Evolutionary conservation across 2,329 filamentous ascomycete genomes (phyloP), one percentile per base, ranked within the genome.

Genomic region (Aspergillus latus): DNA sequence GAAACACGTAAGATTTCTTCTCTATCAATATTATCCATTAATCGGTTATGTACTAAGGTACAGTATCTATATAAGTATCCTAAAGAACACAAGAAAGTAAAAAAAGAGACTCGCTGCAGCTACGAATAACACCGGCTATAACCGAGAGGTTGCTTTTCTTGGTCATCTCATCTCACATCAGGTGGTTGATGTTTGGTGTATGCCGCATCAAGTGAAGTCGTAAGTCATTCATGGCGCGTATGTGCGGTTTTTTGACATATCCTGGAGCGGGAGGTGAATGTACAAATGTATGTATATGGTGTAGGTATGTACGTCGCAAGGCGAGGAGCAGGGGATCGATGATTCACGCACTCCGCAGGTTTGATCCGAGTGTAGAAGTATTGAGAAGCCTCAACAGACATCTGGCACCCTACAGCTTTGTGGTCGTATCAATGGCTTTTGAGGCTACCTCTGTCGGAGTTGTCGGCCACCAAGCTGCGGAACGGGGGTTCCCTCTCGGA

Each of bases 401-500:
- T 13, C 8, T n/a, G 11, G 37, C 44, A 43, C 15, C n/a, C 28
- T 5, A 13, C 15, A 32, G 15, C 7, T 37, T 5, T 11, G 29
- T n/a, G 16, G n/a, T n/a, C 10, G 34, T 21, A 47, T 65, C 42
- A 66, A 46, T 64, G 64, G 48, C 49, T 59, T 39, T 65, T 66
- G 36, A 62, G 39, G 34, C 42, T 56, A 13, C 54, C 59, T 36
- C 62, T 61, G 54, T 44, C 56, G 11, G 52, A 44, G 8, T 45
- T 48, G 30, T 40, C 62, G 48, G 73, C 69, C 49, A 69, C 72
- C 43, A 74, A 66, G 28, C 68, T 66, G 50, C 69, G 72, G 57
- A 72, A 75, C 8, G 65, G 70, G 43, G 66, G 62, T 42, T 75
- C 73, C 29, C 71, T 67, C 42, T 70, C 70, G 6, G 56, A 59